Evolutionary conservation across 1,284 basidiomycete genomes (phyloP).

Genomic region (Puccinia hordei): DNA sequence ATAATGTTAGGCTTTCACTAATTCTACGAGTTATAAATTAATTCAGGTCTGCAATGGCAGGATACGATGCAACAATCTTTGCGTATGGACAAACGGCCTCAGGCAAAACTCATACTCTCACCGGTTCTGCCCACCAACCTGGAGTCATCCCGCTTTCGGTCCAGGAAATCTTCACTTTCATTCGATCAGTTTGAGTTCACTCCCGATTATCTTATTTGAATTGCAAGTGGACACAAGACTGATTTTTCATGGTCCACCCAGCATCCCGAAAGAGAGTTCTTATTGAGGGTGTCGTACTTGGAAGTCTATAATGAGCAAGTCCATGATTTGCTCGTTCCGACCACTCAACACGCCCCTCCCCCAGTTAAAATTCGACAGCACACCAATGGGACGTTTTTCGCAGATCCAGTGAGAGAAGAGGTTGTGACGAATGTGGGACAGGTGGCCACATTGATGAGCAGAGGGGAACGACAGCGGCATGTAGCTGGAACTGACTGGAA

Average conservation of each 20-base stretch:
- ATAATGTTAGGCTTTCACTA: constrained; percentile 56
- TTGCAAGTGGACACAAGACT: background rate
- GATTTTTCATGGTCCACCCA: constrained; percentile 52
- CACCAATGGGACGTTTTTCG: constrained; percentile 61
- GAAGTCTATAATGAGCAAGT: constrained; percentile 67
- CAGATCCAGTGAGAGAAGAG: constrained; percentile 63
- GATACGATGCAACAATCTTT: constrained; percentile 91
- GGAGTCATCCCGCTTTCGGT: constrained; percentile 93
- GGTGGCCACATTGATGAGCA: constrained; percentile 62
- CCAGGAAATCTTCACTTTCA: constrained; percentile 62
- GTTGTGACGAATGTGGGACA: constrained; percentile 63
- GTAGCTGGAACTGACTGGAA: constrained; percentile 67
- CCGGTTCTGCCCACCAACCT: constrained; percentile 77
- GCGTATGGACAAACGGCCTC: constrained; percentile 83
- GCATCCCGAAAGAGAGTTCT: constrained; percentile 59
- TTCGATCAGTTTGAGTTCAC: constrained; percentile 54
- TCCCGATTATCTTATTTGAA: background rate
- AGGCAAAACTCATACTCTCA: constrained; percentile 89
- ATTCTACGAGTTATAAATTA: constrained; percentile 55
- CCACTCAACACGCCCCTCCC: constrained; percentile 9
- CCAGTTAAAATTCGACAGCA: constrained; percentile 26
- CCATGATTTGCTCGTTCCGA: constrained; percentile 62
- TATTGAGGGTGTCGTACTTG: constrained; percentile 65
- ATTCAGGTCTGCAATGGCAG: constrained; percentile 84
- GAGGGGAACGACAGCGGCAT: constrained; percentile 63